These are phyloP conservation scores for Dictyostelium purpureum DNA, from an alignment of 78 protist species.

Conservation along the genomic window DNA sequence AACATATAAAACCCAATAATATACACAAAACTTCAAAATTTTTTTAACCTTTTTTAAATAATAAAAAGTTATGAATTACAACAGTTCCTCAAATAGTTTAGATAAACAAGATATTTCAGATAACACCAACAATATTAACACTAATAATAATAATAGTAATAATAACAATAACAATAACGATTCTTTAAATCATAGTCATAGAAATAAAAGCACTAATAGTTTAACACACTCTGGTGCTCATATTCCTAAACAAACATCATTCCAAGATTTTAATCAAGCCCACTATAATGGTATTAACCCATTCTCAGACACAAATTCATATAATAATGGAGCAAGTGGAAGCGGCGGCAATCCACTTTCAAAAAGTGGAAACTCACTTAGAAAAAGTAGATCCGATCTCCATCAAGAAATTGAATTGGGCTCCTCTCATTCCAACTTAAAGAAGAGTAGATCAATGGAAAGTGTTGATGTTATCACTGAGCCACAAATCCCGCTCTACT, in stretches of 20 bases:
- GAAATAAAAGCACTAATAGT: neutral
- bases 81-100: neutral
- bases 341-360: neutral
- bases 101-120: neutral
- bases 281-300: neutral
- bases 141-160: neutral
- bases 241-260: slow-evolving; percentile 17
- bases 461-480: neutral
- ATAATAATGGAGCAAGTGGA: neutral
- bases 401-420: slow-evolving; percentile 36
- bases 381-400: neutral
- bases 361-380: neutral
- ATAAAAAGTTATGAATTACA: slow-evolving; percentile 7
- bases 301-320: neutral
- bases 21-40: no score
- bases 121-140: neutral
- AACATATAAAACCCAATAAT: no score
- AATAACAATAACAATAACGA: neutral
- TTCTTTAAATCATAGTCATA: neutral
- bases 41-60: slow-evolving; percentile 9
- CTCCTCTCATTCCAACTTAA: neutral
- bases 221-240: neutral
- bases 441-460: slow-evolving; percentile 20
- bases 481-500: slow-evolving; percentile 68
- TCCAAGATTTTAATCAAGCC: neutral